A percentile compares a stretch with the other conserved stretches of the same genome.
Evolutionary conservation across 805 yeast genomes (phyloP).

Genomic region (Suhomyces faveliae): DNA sequence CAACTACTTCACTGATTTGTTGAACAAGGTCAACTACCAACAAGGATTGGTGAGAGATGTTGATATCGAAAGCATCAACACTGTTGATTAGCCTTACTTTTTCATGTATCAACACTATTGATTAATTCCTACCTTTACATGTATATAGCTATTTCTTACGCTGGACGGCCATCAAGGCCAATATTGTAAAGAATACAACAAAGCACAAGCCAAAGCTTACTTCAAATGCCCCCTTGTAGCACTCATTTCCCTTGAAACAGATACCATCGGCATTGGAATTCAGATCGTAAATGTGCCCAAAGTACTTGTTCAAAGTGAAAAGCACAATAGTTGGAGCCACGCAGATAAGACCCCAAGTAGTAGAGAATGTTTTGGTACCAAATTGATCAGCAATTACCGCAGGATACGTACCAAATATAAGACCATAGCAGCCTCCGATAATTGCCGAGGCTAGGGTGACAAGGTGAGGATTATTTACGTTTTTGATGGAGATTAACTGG

Average conservation of each 20-base stretch:
- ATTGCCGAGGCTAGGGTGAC: conserved; percentile 52
- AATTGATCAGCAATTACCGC: conserved; percentile 71
- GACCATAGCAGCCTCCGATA: conserved; percentile 67
- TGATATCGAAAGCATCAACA: conserved; percentile 43
- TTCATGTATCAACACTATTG: conserved; percentile 34
- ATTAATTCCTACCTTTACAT: conserved; percentile 17
- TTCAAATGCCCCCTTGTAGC: conserved; percentile 39
- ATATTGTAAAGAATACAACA: conserved; percentile 22
- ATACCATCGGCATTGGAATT: conserved; percentile 40
- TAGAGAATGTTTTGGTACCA: conserved; percentile 66
- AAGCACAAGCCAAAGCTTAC: conserved; percentile 29
- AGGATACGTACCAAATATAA: conserved; percentile 72
- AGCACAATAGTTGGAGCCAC: conserved; percentile 65
- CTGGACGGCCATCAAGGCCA: conserved; percentile 26
- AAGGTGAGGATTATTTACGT: conserved; percentile 27
- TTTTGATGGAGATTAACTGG: conserved; percentile 33
- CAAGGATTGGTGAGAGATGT: conserved; percentile 38
- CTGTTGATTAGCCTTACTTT: conserved; percentile 32
- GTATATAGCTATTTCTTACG: conserved; percentile 12
- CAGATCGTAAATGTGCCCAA: conserved; percentile 55
- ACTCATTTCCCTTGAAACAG: conserved; percentile 36
- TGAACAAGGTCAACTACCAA: conserved; percentile 45
- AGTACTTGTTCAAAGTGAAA: conserved; percentile 50
- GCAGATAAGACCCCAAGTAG: conserved; percentile 73
- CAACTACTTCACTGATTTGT: conserved; percentile 52